Percentiles rank a stretch among this genome's conserved stretches.
Conservation (phyloP, 1,284 basidiomycete genomes). For the Stygiomarasmius scandens region DNA sequence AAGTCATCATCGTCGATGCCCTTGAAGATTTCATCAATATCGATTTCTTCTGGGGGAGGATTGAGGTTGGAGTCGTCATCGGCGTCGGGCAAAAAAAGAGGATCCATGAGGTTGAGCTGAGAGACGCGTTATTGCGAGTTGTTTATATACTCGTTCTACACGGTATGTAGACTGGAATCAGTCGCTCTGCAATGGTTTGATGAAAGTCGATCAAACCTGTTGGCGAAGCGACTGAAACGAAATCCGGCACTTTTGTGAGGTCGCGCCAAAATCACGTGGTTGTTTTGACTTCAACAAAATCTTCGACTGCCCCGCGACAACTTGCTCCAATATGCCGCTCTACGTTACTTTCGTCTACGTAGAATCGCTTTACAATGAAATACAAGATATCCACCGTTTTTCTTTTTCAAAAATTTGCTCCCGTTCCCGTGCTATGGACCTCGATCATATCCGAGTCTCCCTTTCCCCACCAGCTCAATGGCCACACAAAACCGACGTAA, state of each 20-base stretch:
- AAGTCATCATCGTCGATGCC: conserved; percentile 46
- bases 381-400: background rate
- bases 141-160: conserved; percentile 19
- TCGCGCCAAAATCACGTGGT: background rate
- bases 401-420: background rate
- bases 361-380: background rate
- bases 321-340: background rate
- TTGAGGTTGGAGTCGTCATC: conserved; percentile 43
- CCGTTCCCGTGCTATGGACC: background rate
- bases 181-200: conserved; percentile 8
- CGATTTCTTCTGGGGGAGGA: conserved; percentile 32
- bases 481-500: background rate
- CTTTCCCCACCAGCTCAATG: background rate
- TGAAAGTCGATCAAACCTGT: background rate
- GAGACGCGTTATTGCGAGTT: conserved; percentile 33
- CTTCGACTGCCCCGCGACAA: background rate
- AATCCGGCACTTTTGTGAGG: background rate
- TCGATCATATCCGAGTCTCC: background rate
- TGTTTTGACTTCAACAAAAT: background rate
- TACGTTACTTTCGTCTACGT: background rate
- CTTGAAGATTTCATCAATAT: conserved; percentile 68
- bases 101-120: conserved; percentile 9
- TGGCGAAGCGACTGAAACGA: background rate
- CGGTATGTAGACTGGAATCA: background rate
- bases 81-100: conserved; percentile 57